Base-by-base conservation (phyloP, 139 green algal species). In the Yamagishiella unicocca region DNA sequence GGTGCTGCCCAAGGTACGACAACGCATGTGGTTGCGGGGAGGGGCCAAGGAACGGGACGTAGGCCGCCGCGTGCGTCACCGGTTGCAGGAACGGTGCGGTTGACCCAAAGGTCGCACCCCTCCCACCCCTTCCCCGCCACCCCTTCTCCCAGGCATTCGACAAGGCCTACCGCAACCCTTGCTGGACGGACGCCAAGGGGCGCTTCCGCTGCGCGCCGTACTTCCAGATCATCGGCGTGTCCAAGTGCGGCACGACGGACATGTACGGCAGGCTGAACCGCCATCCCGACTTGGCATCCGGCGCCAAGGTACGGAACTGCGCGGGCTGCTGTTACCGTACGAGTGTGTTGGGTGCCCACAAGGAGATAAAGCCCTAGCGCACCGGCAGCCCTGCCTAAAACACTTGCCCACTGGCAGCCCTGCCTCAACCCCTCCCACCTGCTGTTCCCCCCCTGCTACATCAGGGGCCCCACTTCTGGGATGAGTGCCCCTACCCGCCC, bases 171-270 rank as follows among this genome's bases (percentile, higher is more conserved):
- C 82, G 82, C 61, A 91, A 91, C 67, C 88, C 88, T 27, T 91
- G 88, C 88, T 91, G 88, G 88, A 91, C 88, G 7, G 88, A 87
- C 42, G 35, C 40, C 27, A 78, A 40, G 22, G 58, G 71, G 0
- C 82, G 74, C 31, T 87, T 91, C 62, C 81, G 88, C 25, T 95
- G 92, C 74, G 35, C 90, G 79, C 92, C 92, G 24, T 95, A 92
- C 88, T 95, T 90, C 68, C 87, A 93, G 29, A 91, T 94, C 66
- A 92, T 89, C 19, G 88, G 88, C 27, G 89, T 92, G 4, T 89
- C 87, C 55, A 95, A 95, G 83, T 94, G 90, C 68, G 92, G 90
- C 46, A 95, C 92, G 9, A 95, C 92, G 5, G 91, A 95, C 74
- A 40, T 95, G 54, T 95, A 93, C 81, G 64, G 81, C 45, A 38